phyloP scores from a whole-genome alignment of 2,329 filamentous ascomycete genomes.

The Pseudogymnoascus sp. region DNA sequence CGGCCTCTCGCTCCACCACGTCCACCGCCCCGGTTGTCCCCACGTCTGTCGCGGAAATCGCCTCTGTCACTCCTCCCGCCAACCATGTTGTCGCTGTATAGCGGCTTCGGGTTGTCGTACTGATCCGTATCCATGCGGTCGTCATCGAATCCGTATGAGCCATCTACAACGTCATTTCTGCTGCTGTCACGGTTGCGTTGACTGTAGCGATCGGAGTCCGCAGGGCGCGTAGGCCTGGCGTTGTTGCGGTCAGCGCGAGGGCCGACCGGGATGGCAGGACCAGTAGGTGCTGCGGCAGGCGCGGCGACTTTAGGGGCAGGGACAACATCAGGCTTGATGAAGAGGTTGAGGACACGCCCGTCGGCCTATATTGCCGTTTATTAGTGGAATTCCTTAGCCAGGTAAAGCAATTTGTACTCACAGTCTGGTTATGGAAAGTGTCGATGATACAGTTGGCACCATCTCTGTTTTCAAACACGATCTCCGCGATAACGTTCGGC shows the following conservation, averaged over 20 bases:
- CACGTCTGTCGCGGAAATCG: constrained; percentile 16
- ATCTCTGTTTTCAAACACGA: constrained; percentile 64
- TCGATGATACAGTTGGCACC: constrained; percentile 68
- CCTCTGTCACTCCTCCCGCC: constrained; percentile 13
- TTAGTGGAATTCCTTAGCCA: constrained; percentile 15
- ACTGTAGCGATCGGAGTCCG: constrained; percentile 20
- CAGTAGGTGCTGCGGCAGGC: constrained; percentile 10
- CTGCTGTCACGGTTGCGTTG: constrained; percentile 19
- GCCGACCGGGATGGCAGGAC: constrained; percentile 21
- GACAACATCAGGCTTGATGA: constrained; percentile 49
- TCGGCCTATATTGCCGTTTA: constrained; percentile 50
- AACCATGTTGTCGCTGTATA: constrained; percentile 29
- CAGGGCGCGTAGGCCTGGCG: constrained; percentile 18
- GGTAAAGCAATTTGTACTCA: constrained; percentile 33
- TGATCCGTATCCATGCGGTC: constrained; percentile 30
- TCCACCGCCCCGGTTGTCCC: constrained; percentile 18
- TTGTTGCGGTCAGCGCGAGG: constrained; percentile 22
- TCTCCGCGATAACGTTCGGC: constrained; percentile 71
- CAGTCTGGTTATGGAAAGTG: constrained; percentile 73
- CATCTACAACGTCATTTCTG: constrained; percentile 28
- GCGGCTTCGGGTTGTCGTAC: constrained; percentile 11
- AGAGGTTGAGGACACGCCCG: constrained; percentile 66
- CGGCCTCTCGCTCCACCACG: constrained; percentile 15
- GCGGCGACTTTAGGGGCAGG: constrained; percentile 5
- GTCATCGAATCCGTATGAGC: constrained; percentile 28